A percentile compares a stretch with the other conserved stretches of the same genome.
These are phyloP conservation scores for Nicotiana tabacum DNA, from an alignment of 257 asterid species.

Conservation along the genomic window DNA sequence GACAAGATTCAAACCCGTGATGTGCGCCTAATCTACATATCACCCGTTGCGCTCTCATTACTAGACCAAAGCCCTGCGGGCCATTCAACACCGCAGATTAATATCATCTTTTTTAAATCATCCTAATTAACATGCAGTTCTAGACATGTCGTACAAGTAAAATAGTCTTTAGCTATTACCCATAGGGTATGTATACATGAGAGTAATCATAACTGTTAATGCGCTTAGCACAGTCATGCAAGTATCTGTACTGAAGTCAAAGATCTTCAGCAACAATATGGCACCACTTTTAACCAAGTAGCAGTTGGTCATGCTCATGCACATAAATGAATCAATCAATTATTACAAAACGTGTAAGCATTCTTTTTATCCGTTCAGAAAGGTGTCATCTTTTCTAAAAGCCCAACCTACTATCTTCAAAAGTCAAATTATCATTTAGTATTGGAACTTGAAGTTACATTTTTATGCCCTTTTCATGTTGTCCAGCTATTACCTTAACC, in stretches of 20 bases:
- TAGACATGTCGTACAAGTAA: not conserved
- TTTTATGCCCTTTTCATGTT: not conserved
- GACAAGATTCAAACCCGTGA: too few relatives aligned
- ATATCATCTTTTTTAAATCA: too few relatives aligned
- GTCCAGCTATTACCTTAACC: not conserved
- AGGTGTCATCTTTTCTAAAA: not conserved
- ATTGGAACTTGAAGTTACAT: not conserved
- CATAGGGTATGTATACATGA: not conserved
- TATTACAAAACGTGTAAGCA: not conserved
- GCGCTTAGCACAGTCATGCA: not conserved
- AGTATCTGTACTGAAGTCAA: not conserved
- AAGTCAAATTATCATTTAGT: not conserved
- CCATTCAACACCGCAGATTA: too few relatives aligned
- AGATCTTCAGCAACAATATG: not conserved
- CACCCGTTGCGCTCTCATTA: too few relatives aligned
- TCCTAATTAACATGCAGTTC: too few relatives aligned
- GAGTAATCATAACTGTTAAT: not conserved
- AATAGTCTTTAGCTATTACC: not conserved
- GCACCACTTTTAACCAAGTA: conserved; percentile 26
- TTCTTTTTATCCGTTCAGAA: not conserved
- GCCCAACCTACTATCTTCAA: not conserved
- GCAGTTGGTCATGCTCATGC: conserved; percentile 37
- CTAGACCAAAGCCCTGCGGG: too few relatives aligned
- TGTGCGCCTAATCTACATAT: too few relatives aligned
- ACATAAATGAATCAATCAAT: not conserved